Evolutionary conservation across 2,329 filamentous ascomycete genomes (phyloP), one percentile per base, ranked within the genome.

Genomic region (Incumbomyces lentus): DNA sequence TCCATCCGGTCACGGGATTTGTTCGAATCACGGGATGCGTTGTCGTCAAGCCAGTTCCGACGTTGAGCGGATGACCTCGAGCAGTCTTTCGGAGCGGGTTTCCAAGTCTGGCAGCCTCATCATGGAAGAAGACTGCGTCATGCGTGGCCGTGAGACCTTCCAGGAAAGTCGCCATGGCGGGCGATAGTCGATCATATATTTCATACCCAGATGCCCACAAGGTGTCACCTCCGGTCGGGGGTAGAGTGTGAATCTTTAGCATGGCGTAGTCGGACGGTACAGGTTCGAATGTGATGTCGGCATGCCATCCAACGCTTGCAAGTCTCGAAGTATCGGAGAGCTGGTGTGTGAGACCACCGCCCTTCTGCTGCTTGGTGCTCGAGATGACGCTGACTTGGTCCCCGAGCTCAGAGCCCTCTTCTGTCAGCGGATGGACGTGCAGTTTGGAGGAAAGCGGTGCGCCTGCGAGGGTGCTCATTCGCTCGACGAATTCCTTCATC

Each of bases 181-280:
- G 38, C 44, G 45, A 50, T 35, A 84, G 68, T 22, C 77, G 72
- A 56, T 84, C 79, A 55, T 81, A 84, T 11, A 82, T 62, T 54
- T 83, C 79, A 57, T 82, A 82, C 0, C 78, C 78, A 1, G 76
- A 80, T 0, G 79, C 80, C 78, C 79, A 84, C 5, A 84, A 70
- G 0, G 81, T 82, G 59, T 81, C 75, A 19, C 54, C 55, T 6
- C 77, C 77, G 0, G 72, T 77, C 37, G 67, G 65, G 1, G 78
- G 78, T 0, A 81, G 62, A 41, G 75, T 64, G 2, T 70, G 72
- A 1, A 82, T 62, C 26, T 77, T 71, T n/a, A 84, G 64, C 1
- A 75, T 68, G 0, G 79, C 71, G 55, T 83, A 84, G 58, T 84
- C 80, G 6, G 72, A 71, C 0, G 81, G 81, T 2, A 76, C 65